These are phyloP conservation scores for Epichloe brachyelytri DNA, from an alignment of 2,329 filamentous ascomycete genomes.

Conservation along the genomic window DNA sequence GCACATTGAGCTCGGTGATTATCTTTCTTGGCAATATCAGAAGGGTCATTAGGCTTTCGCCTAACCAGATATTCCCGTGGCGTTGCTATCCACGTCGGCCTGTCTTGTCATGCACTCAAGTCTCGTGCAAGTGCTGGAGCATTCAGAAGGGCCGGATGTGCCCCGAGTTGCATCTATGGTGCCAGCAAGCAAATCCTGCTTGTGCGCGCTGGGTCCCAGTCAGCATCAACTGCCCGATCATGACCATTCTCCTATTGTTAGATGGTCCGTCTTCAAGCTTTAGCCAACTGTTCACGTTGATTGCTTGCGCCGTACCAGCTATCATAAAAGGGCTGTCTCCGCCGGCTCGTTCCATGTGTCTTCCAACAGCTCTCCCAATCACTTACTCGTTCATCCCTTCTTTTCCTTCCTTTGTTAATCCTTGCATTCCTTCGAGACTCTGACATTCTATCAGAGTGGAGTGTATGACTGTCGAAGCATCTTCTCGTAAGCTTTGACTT, in stretches of 20 bases:
- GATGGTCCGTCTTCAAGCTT: neutral
- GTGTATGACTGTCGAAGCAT: neutral
- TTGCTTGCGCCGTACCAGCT: neutral
- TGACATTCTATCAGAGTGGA: neutral
- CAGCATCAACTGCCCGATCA: neutral
- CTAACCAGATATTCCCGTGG: neutral
- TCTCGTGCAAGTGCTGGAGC: constrained; percentile 6
- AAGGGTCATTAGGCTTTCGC: neutral
- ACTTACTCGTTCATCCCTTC: neutral
- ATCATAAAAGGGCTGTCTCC: neutral
- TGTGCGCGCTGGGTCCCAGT: neutral
- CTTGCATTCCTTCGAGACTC: neutral
- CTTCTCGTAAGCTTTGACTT: neutral
- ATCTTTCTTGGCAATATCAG: neutral
- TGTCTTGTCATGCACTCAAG: constrained; percentile 4
- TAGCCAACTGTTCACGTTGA: neutral
- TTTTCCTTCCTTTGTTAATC: neutral
- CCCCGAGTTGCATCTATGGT: neutral
- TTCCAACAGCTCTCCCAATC: neutral
- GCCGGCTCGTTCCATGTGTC: neutral
- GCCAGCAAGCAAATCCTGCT: neutral
- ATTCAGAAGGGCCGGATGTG: constrained; percentile 1
- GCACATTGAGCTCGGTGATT: neutral
- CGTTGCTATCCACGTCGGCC: neutral
- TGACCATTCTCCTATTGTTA: neutral